These are phyloP conservation scores for Penicillium robsamsonii DNA, from an alignment of 495 filamentous ascomycete genomes.

Conservation along the genomic window DNA sequence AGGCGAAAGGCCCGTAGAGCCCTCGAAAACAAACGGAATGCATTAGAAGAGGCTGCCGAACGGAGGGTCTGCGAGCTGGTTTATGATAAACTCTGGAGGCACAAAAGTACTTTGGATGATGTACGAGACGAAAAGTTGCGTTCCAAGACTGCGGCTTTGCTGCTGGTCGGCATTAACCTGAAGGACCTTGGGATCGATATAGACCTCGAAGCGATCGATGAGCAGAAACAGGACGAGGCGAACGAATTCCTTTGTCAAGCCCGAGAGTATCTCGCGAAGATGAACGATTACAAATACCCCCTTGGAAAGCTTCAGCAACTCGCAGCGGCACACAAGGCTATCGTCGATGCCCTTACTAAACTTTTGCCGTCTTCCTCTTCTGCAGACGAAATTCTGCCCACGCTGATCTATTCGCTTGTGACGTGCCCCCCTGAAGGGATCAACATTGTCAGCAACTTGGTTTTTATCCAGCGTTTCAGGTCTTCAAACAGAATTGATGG, in stretches of 20 bases:
- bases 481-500: slow-evolving; percentile 82
- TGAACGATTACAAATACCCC: slow-evolving; percentile 85
- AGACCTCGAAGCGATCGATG: slow-evolving; percentile 46
- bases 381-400: slow-evolving; percentile 94
- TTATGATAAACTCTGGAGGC: slow-evolving; percentile 85
- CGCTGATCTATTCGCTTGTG: slow-evolving; percentile 92
- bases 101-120: slow-evolving; percentile 89
- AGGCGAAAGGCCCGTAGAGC: slow-evolving; percentile 73
- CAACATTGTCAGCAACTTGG: slow-evolving; percentile 86
- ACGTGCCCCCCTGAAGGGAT: slow-evolving; percentile 84
- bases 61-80: slow-evolving; percentile 81
- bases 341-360: slow-evolving; percentile 81
- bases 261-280: slow-evolving; percentile 69
- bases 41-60: slow-evolving; percentile 91
- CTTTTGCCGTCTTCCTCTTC: slow-evolving; percentile 84
- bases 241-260: slow-evolving; percentile 68
- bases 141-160: slow-evolving; percentile 88
- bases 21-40: slow-evolving; percentile 69
- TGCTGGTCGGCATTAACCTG: slow-evolving; percentile 84
- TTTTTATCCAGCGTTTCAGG: slow-evolving; percentile 92
- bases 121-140: slow-evolving; percentile 92
- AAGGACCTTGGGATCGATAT: slow-evolving; percentile 83
- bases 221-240: slow-evolving; percentile 69
- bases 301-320: slow-evolving; percentile 89
- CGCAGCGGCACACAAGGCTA: slow-evolving; percentile 84